These are phyloP conservation scores for Emiliania huxleyi DNA, from an alignment of 78 protist species.

Conservation along the genomic window DNA sequence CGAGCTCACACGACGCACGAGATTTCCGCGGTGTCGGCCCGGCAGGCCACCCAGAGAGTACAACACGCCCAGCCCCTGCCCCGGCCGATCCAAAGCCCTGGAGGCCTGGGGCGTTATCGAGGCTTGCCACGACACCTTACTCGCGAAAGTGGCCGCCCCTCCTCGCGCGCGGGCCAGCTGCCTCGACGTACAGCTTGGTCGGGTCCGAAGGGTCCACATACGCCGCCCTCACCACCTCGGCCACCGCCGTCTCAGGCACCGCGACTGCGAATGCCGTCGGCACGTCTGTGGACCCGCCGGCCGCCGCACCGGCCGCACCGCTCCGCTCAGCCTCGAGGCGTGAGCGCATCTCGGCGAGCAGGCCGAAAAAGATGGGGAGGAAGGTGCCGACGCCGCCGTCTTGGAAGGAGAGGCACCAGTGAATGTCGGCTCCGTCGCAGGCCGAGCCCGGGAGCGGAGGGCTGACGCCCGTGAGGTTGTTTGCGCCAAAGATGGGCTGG, in stretches of 20 bases:
- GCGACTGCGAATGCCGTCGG: background rate
- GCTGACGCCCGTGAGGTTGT: background rate
- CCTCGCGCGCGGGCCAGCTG: too few relatives aligned
- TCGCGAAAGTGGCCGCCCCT: too few relatives aligned
- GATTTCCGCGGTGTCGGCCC: too few relatives aligned
- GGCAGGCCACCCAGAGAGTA: too few relatives aligned
- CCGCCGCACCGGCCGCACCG: background rate
- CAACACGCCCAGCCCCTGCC: too few relatives aligned
- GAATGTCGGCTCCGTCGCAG: background rate
- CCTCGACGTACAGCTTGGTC: background rate
- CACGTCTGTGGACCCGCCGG: too few relatives aligned
- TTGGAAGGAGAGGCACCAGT: background rate
- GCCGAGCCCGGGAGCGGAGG: background rate
- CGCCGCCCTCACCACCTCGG: background rate
- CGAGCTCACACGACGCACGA: too few relatives aligned
- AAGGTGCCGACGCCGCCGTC: background rate
- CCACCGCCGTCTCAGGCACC: background rate
- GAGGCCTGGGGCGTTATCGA: too few relatives aligned
- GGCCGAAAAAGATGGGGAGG: background rate
- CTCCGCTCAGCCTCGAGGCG: background rate
- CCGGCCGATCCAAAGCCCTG: too few relatives aligned
- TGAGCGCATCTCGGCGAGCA: background rate
- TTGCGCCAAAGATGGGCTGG: constrained; percentile 5
- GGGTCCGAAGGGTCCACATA: background rate
- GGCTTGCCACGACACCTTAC: too few relatives aligned